Evolutionary conservation across 2,329 filamentous ascomycete species (phyloP).

Genomic region (Fusarium redolens): DNA sequence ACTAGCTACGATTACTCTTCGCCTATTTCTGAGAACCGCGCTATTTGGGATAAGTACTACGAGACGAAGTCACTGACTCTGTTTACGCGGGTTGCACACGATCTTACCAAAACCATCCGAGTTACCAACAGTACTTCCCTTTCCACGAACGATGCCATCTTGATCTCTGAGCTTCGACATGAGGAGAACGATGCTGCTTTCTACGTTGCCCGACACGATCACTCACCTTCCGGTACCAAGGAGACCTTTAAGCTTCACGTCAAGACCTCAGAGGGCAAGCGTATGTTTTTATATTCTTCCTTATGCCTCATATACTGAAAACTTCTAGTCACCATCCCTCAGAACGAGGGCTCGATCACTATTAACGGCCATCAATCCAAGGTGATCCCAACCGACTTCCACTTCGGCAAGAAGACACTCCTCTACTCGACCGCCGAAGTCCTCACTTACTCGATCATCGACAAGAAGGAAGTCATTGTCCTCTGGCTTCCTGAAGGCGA

Average conservation of each 20-base stretch:
- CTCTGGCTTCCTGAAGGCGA: slow-evolving; percentile 67
- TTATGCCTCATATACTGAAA: not conserved
- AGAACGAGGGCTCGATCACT: slow-evolving; percentile 58
- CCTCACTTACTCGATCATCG: slow-evolving; percentile 61
- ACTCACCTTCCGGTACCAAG: slow-evolving; percentile 61
- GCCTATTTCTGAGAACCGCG: slow-evolving; percentile 68
- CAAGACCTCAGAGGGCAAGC: slow-evolving; percentile 64
- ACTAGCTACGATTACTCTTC: slow-evolving; percentile 73
- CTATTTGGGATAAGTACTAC: slow-evolving; percentile 69
- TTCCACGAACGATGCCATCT: slow-evolving; percentile 62
- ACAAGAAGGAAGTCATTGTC: slow-evolving; percentile 59
- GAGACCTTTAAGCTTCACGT: slow-evolving; percentile 67
- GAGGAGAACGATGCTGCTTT: slow-evolving; percentile 67
- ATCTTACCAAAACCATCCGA: slow-evolving; percentile 66
- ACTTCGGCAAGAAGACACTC: slow-evolving; percentile 61
- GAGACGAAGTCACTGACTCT: slow-evolving; percentile 71
- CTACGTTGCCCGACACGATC: slow-evolving; percentile 67
- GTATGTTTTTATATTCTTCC: not conserved
- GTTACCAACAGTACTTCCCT: slow-evolving; percentile 47
- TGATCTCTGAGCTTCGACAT: slow-evolving; percentile 67
- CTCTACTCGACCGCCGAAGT: slow-evolving; percentile 68
- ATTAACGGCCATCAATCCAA: slow-evolving; percentile 72
- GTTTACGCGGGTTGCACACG: slow-evolving; percentile 63
- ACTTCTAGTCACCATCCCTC: slow-evolving; percentile 60
- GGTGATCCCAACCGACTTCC: slow-evolving; percentile 70